A percentile compares a stretch with the other conserved stretches of the same genome.
These are phyloP conservation scores for Phytophthora cactorum DNA, from an alignment of 352 stramenopile genomes.

Conservation along the genomic window DNA sequence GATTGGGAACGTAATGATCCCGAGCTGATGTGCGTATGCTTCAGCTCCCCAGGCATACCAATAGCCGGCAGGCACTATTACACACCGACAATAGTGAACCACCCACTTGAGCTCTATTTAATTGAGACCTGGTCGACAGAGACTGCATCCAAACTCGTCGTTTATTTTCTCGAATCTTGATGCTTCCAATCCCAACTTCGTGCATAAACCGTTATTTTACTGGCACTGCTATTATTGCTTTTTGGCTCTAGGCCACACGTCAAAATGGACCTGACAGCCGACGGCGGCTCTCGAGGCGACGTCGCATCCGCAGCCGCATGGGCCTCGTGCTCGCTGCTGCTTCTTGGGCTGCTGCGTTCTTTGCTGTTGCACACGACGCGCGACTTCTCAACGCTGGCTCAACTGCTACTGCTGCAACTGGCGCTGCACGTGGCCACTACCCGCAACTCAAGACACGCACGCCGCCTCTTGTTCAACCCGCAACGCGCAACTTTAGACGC, in stretches of 20 bases:
- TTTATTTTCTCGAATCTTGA: neutral
- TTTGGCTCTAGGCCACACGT: slow-evolving; percentile 1
- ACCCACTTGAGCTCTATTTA: too few relatives aligned
- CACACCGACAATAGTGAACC: too few relatives aligned
- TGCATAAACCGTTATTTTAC: neutral
- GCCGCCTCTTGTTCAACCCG: slow-evolving; percentile 2
- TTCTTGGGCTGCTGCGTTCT: slow-evolving; percentile 24
- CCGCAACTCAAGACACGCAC: slow-evolving; percentile 12
- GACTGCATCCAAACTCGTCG: neutral
- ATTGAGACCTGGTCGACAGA: too few relatives aligned
- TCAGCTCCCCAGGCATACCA: too few relatives aligned
- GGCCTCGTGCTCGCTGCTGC: slow-evolving; percentile 16
- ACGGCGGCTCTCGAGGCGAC: slow-evolving; percentile 7
- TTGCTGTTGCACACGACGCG: slow-evolving; percentile 29
- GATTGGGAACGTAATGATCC: too few relatives aligned
- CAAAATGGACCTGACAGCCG: slow-evolving; percentile 32
- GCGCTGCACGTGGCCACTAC: slow-evolving; percentile 20
- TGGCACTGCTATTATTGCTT: neutral
- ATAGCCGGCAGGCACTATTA: too few relatives aligned
- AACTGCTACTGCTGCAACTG: slow-evolving; percentile 40
- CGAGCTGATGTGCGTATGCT: too few relatives aligned
- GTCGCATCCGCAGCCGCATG: slow-evolving; percentile 1
- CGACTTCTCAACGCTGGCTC: slow-evolving; percentile 42
- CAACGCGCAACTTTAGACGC: slow-evolving; percentile 42
- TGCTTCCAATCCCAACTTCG: too few relatives aligned